Base-by-base conservation (phyloP, 768 basidiomycete species). In the Tricholoma sp. region DNA sequence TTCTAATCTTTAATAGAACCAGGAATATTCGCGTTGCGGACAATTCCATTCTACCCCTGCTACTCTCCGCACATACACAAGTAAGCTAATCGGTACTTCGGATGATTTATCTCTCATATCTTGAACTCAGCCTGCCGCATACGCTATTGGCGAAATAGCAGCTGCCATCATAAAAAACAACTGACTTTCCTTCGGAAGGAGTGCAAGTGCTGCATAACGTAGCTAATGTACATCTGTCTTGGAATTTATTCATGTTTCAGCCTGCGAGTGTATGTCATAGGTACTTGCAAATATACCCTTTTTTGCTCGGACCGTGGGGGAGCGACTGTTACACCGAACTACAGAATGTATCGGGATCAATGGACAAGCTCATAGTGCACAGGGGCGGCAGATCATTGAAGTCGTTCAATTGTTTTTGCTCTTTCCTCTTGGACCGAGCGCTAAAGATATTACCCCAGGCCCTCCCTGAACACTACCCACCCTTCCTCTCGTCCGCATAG, bases 21-120 rank as follows among this genome's bases (percentile, higher is more conserved):
- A 61, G 57, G 15, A 81, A 81, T 56, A 44, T 81, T 20, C 76
- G 80, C 9, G 76, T 82, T 18, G 76, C 70, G 11, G 80, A 81
- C 59, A 49, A 71, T 3, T 78, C 76, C 2, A 63, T 80, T 42
- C 37, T 77, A 11, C 77, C 79, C 2, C 58, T 78, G 31, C 71
- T 72, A 12, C 58, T 76, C 45, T 70, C 72, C 3, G 68, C 73
- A 24, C 76, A 75, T 59, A 70, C 71, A 4, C 69, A 69, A 61
- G 68, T 63, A 7, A 51, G 56, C 36, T 36, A 12, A 3, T 54
- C n/a, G 6, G 11, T 7, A 13, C 37, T 10, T 39, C 15, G n/a
- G 11, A 9, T 9, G 12, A n/a, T 42, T 31, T 45, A 2, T 24
- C 12, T 29, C 20, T 49, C 10, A 50, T 42, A 36, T 8, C 20